phyloP scores from a whole-genome alignment of 1,284 basidiomycete species.

The Sporisorium graminicola region DNA sequence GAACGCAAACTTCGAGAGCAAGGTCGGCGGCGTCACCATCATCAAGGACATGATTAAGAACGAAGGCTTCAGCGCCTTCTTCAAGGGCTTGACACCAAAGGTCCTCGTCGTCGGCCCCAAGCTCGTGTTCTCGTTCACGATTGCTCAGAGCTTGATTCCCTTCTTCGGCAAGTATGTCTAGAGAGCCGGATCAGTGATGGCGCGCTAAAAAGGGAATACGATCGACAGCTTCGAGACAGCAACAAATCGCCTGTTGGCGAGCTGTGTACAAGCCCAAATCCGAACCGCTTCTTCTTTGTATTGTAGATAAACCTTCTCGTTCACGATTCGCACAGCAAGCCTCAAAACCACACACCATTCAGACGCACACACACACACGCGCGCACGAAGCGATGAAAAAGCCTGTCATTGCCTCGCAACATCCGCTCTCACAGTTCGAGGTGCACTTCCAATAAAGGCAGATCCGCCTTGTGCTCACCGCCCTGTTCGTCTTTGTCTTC shows the following conservation, averaged over 20 bases:
- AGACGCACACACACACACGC: constrained; percentile 6
- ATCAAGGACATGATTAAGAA: constrained; percentile 88
- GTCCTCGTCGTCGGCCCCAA: constrained; percentile 97
- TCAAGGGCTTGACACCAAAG: constrained; percentile 87
- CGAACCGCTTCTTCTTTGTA: background rate
- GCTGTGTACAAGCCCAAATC: background rate
- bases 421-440: constrained; percentile 21
- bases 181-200: too few relatives aligned
- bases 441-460: constrained; percentile 10
- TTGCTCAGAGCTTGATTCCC: constrained; percentile 95
- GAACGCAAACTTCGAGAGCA: constrained; percentile 95
- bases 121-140: constrained; percentile 96
- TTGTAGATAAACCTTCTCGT: constrained; percentile 12
- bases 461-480: background rate
- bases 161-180: constrained; percentile 79
- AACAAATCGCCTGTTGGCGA: background rate
- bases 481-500: background rate
- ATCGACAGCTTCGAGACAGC: background rate
- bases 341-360: constrained; percentile 7
- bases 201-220: too few relatives aligned
- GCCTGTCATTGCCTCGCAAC: background rate
- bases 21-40: constrained; percentile 85
- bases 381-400: background rate
- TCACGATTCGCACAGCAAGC: background rate
- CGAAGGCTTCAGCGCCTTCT: constrained; percentile 88